Evolutionary conservation across 176 grass and related monocot genomes (phyloP), one percentile per base, ranked within the genome.

Genomic region (Oryza officinalis): DNA sequence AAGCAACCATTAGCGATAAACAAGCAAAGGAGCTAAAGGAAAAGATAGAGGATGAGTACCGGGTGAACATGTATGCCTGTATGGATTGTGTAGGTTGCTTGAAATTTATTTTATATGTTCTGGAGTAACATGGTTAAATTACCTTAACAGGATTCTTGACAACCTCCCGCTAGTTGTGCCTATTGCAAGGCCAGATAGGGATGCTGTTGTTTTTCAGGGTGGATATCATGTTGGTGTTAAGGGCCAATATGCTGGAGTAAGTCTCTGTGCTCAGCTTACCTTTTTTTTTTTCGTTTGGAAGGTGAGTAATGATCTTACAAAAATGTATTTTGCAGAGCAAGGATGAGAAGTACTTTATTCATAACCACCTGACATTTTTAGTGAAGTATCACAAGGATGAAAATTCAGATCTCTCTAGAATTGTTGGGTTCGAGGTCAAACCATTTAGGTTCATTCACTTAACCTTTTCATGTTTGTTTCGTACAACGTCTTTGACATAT

Each of bases 351-450:
- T 61, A 70, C 37, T 82, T 87, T 49, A 80, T 87, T 79, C 79
- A 87, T 73, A 77, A 87, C 4, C 79, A 87, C 72, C 71, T 87
- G 50, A 37, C 79, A 69, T 82, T 87, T 87, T 71, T 82, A 64
- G 86, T 87, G 10, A 87, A 87, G 26, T 82, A 82, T 81, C 79
- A 87, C 65, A 87, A 65, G 86, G 86, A 87, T 50, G 86, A 87
- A 22, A 27, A 68, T 49, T 45, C 64, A 63, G 65, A 76, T 9
- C 40, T 87, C 6, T 82, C 79, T 50, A 87, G 86, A 70, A 87
- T 87, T 71, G 86, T 82, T 30, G 86, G 86, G 46, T 77, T 82
- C 63, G 86, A 82, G 79, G 79, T 82, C 27, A 82, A 70, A 77
- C 72, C 85, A 69, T 82, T 38, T 50, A 82, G 65, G 71, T 87